These are phyloP conservation scores for Sclerotinia subarctica DNA, from an alignment of 2,329 filamentous ascomycete species.

Conservation along the genomic window DNA sequence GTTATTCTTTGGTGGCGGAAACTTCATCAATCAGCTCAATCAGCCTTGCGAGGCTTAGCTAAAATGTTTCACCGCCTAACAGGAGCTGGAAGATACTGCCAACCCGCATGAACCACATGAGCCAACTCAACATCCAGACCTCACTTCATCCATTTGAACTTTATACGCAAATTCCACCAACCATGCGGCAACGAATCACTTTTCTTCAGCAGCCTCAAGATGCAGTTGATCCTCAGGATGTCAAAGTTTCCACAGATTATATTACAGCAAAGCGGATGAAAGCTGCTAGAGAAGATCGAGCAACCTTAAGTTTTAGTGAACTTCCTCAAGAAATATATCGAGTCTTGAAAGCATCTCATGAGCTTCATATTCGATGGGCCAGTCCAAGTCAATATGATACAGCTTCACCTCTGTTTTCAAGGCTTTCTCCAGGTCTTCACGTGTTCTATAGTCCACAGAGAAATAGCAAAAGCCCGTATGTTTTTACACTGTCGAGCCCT, in stretches of 20 bases:
- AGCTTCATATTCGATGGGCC: constrained; percentile 80
- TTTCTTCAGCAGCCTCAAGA: constrained; percentile 67
- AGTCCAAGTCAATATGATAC: constrained; percentile 55
- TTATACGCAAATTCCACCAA: constrained; percentile 24
- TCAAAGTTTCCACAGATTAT: constrained; percentile 54
- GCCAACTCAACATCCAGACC: constrained; percentile 8
- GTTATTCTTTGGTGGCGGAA: constrained; percentile 14
- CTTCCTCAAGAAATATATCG: constrained; percentile 64
- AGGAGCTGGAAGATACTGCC: not conserved
- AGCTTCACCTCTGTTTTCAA: constrained; percentile 68
- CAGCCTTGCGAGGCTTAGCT: constrained; percentile 15
- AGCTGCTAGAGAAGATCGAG: constrained; percentile 72
- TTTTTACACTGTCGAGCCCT: not conserved
- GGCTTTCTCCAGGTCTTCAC: constrained; percentile 77
- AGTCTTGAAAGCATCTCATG: constrained; percentile 61
- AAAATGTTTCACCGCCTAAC: not conserved
- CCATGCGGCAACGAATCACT: constrained; percentile 76
- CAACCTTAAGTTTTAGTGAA: constrained; percentile 72
- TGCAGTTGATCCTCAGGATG: constrained; percentile 59
- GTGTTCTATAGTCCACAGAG: constrained; percentile 54
- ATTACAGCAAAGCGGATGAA: constrained; percentile 59
- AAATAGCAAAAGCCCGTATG: constrained; percentile 23
- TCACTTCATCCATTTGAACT: not conserved
- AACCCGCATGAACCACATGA: not conserved
- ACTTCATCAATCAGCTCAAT: not conserved